Evolutionary conservation across 2,329 filamentous ascomycete species (phyloP), one percentile per base, ranked within the genome.

Genomic region (Emergomyces pasteurianus): DNA sequence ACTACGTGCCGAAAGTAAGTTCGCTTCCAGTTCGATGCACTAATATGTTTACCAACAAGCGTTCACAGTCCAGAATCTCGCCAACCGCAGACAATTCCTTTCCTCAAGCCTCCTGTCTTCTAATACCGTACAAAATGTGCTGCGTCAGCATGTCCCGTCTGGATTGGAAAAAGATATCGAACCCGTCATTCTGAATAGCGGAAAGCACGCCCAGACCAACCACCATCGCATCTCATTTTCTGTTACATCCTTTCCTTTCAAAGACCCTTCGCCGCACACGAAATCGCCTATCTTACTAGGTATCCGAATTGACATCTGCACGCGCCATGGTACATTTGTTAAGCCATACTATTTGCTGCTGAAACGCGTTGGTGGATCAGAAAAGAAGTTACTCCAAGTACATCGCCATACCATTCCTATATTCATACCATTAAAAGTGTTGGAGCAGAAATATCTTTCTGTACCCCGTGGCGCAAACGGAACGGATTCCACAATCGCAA

Each of bases 371-470:
- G 54, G 62, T 2, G 38, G 62, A 2, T 66, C 64, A 8, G 64
- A 66, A 9, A 61, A 60, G n/a, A 66, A 67, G 42, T 60, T 66
- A 16, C 59, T 76, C 5, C 65, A 66, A 2, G 71, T 79, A 6
- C 70, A 78, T 61, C 68, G 72, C 16, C 77, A 79, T 65, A 79
- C 77, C 0, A 72, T 79, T n/a, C 77, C 77, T 5, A 67, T 72
- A 0, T 76, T 78, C 59, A 76, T 79, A 21, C 70, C 76, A 0
- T 60, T 79, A 10, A 62, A 70, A 10, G 70, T 70, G 40, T 65
- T 79, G 10, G 74, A 74, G 64, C 62, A 67, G 18, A 63, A 65
- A 16, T 77, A 75, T 64, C 69, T 78, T 1, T 65, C 70, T 6
- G 26, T 63, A 5, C 62, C 67, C 1, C 63, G 62, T 3, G 64